Evolutionary conservation across 1,284 basidiomycete genomes (phyloP).

Genomic region (Afroboletus lepidellus): DNA sequence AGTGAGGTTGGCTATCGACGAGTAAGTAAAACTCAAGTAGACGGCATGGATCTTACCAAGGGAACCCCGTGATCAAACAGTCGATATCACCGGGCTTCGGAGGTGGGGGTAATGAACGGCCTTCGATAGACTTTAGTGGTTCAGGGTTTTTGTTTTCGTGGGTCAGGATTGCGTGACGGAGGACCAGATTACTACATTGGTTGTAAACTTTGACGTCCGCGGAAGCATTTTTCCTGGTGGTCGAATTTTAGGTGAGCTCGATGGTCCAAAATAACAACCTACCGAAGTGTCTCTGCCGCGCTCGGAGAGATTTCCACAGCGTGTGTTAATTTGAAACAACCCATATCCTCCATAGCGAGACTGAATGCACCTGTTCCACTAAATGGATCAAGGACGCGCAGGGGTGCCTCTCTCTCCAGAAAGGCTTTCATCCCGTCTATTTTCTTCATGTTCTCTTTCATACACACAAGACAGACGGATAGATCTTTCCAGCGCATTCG

Average conservation of each 20-base stretch:
- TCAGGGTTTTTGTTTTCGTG: slow-evolving; percentile 39
- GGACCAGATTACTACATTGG: slow-evolving; percentile 61
- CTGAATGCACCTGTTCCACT: slow-evolving; percentile 66
- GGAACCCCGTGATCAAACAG: slow-evolving; percentile 66
- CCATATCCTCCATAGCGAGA: slow-evolving; percentile 50
- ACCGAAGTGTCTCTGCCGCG: slow-evolving; percentile 64
- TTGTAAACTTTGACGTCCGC: slow-evolving; percentile 46
- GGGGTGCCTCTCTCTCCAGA: slow-evolving; percentile 28
- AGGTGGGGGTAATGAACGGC: slow-evolving; percentile 38
- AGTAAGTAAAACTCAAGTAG: slow-evolving; percentile 3
- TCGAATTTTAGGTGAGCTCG: slow-evolving; percentile 2
- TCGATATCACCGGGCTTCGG: slow-evolving; percentile 55
- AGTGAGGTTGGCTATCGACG: slow-evolving; percentile 50
- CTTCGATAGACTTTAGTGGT: slow-evolving; percentile 40
- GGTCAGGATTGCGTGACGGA: slow-evolving; percentile 53
- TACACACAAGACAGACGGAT: slow-evolving; percentile 47
- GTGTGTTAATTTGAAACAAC: slow-evolving; percentile 57
- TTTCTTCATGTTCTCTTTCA: slow-evolving; percentile 34
- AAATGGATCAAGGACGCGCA: slow-evolving; percentile 62
- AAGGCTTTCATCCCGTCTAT: slow-evolving; percentile 35
- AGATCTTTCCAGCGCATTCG: slow-evolving; percentile 37
- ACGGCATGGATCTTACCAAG: slow-evolving; percentile 49
- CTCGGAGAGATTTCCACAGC: slow-evolving; percentile 68
- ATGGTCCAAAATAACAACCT: slow-evolving; percentile 21
- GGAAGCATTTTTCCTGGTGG: slow-evolving; percentile 45